phyloP scores from a whole-genome alignment of 345 rosid genomes.

The Iberis pinnata region DNA sequence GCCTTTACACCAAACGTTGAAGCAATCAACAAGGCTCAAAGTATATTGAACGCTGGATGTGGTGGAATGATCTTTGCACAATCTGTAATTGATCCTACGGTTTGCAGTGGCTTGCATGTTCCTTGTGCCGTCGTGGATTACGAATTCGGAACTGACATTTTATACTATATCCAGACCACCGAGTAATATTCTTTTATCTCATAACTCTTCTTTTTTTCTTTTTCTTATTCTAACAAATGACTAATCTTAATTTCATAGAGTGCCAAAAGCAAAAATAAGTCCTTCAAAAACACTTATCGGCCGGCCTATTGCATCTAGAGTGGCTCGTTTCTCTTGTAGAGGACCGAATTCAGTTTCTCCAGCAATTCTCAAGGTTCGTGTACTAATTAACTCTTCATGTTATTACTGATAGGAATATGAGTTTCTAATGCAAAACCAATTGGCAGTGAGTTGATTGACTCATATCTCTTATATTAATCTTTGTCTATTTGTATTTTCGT shows the following conservation, averaged over 20 bases:
- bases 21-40: constrained; percentile 26
- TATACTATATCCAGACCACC: constrained; percentile 33
- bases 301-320: constrained; percentile 31
- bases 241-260: constrained; percentile 1
- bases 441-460: no score
- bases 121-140: constrained; percentile 36
- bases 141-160: constrained; percentile 32
- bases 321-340: constrained; percentile 43
- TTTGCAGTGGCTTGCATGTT: constrained; percentile 24
- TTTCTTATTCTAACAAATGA: not conserved
- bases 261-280: constrained; percentile 19
- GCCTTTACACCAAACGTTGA: constrained; percentile 31
- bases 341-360: constrained; percentile 55
- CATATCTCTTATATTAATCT: no score
- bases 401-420: no score
- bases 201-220: not conserved
- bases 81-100: constrained; percentile 35
- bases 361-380: constrained; percentile 25
- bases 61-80: constrained; percentile 35
- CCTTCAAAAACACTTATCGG: constrained; percentile 23
- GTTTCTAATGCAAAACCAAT: no score
- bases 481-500: no score
- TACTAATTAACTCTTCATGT: not conserved
- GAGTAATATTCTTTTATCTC: constrained; percentile 22
- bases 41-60: constrained; percentile 30